These are phyloP conservation scores for Aspergillus puulaauensis DNA, from an alignment of 2,329 filamentous ascomycete genomes.

Conservation along the genomic window DNA sequence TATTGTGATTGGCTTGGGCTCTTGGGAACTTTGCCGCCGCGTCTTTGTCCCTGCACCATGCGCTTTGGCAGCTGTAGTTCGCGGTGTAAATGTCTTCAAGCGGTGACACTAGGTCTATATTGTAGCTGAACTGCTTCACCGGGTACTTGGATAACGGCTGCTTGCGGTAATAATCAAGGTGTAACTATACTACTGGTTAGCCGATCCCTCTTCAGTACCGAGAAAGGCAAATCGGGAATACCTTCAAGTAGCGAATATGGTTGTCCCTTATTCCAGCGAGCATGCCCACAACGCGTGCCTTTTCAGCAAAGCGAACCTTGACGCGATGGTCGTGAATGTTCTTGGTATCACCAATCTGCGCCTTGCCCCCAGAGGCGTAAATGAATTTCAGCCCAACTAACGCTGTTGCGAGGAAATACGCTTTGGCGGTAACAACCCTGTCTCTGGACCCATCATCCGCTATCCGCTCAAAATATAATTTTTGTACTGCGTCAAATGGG, in stretches of 20 bases:
- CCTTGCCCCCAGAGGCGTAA: not conserved
- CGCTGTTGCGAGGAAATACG: not conserved
- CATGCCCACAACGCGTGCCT: not conserved
- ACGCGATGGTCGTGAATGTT: not conserved
- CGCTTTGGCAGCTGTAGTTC: not conserved
- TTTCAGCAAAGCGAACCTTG: not conserved
- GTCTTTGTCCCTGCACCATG: not conserved
- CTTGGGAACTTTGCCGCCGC: not conserved
- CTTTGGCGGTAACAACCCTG: not conserved
- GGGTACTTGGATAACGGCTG: not conserved
- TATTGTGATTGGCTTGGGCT: not conserved
- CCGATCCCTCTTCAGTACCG: not conserved
- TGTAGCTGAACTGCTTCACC: not conserved
- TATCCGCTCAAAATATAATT: constrained; percentile 7
- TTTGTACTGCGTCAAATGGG: constrained; percentile 9
- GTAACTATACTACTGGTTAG: not conserved
- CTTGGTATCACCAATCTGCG: not conserved
- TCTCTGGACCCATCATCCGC: not conserved
- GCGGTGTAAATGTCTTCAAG: not conserved
- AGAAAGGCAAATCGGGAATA: not conserved
- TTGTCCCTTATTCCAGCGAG: not conserved
- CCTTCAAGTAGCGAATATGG: not conserved
- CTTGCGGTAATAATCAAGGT: not conserved
- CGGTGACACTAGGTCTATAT: not conserved
- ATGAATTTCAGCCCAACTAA: not conserved